Conservation (phyloP, 1,284 basidiomycete species). For the Lentinula novae-zelandiae region DNA sequence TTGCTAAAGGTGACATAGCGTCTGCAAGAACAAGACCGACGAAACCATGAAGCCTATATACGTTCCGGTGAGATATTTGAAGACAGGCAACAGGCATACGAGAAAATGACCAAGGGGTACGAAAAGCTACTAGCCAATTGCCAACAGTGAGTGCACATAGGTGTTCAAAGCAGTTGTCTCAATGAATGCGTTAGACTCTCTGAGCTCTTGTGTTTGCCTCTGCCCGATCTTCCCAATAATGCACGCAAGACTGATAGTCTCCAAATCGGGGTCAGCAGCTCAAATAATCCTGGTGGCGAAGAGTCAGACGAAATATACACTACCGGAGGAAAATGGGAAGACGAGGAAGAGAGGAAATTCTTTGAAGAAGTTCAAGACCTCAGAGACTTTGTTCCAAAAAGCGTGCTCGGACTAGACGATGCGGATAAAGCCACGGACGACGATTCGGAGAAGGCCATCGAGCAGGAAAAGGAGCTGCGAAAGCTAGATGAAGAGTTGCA, state of each 20-base stretch:
- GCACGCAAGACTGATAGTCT: constrained; percentile 79
- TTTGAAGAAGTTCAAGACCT: constrained; percentile 94
- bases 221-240: constrained; percentile 79
- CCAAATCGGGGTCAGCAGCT: constrained; percentile 58
- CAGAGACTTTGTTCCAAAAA: constrained; percentile 86
- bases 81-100: constrained; percentile 96
- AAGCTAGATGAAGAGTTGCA: constrained; percentile 72
- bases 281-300: constrained; percentile 38
- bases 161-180: not conserved
- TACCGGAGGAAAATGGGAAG: constrained; percentile 91
- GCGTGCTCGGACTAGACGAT: constrained; percentile 81
- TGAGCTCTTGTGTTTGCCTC: constrained; percentile 78
- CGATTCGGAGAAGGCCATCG: constrained; percentile 38
- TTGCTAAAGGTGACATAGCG: constrained; percentile 46
- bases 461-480: constrained; percentile 43
- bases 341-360: constrained; percentile 94
- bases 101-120: constrained; percentile 95
- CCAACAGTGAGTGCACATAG: constrained; percentile 58
- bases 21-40: constrained; percentile 92
- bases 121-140: constrained; percentile 87
- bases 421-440: constrained; percentile 40
- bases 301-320: constrained; percentile 53
- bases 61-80: constrained; percentile 99
- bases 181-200: constrained; percentile 58
- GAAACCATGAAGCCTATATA: constrained; percentile 98